These are phyloP conservation scores for California macrophylla DNA, from an alignment of 441 rosid species.

Conservation along the genomic window DNA sequence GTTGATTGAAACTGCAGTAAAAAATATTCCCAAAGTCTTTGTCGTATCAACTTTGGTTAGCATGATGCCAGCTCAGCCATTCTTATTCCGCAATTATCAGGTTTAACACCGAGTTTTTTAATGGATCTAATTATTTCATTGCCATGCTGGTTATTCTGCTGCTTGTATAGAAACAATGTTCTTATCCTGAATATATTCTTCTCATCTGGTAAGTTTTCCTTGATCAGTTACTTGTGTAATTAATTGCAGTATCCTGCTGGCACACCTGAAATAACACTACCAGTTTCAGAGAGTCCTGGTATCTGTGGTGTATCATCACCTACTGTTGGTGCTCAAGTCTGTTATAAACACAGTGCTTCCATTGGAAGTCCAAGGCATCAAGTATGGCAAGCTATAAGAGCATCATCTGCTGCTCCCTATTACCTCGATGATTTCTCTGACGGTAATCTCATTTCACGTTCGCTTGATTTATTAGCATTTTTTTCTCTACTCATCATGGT, in stretches of 20 bases:
- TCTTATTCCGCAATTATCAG: conserved; percentile 93
- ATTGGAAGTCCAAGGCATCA: conserved; percentile 93
- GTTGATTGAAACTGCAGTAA: conserved; percentile 86
- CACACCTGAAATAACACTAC: conserved; percentile 75
- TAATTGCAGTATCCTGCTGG: conserved; percentile 76
- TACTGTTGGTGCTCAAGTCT: conserved; percentile 66
- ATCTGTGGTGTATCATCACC: conserved; percentile 50
- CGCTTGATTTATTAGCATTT: conserved; percentile 9
- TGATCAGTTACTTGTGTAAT: neutral
- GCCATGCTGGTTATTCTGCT: conserved; percentile 6
- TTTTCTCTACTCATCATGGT: neutral
- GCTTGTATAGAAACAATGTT: neutral
- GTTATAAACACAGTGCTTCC: conserved; percentile 82
- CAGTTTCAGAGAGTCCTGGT: conserved; percentile 70
- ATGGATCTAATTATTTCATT: neutral
- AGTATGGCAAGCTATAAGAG: conserved; percentile 94
- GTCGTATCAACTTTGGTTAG: conserved; percentile 88
- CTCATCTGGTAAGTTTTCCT: neutral
- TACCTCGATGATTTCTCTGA: conserved; percentile 96
- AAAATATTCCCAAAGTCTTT: conserved; percentile 85
- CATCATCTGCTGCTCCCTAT: conserved; percentile 98
- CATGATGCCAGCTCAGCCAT: conserved; percentile 91
- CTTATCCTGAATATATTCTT: neutral
- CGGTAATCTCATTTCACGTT: conserved; percentile 37
- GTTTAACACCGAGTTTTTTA: conserved; percentile 24